Conservation (phyloP, 2,329 filamentous ascomycete species). For the Pleoardoris graminearum region DNA sequence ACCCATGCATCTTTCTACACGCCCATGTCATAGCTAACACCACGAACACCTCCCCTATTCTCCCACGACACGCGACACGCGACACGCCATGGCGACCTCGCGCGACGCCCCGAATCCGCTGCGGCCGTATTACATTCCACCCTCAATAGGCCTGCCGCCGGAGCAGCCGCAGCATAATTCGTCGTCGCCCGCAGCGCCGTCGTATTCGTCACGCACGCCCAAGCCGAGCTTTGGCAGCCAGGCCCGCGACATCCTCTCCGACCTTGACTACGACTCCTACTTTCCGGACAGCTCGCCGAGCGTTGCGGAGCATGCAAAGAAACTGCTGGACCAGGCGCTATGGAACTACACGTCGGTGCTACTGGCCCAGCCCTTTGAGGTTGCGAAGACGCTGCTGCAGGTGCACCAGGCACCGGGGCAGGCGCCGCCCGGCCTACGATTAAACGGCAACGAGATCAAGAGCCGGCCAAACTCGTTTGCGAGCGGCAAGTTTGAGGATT, state of each 20-base stretch:
- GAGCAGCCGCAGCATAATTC: constrained; percentile 46
- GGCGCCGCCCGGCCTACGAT: constrained; percentile 24
- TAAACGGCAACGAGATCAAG: constrained; percentile 26
- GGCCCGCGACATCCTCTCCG: constrained; percentile 83
- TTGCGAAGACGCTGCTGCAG: constrained; percentile 91
- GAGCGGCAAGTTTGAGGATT: constrained; percentile 44
- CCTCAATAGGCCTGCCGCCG: constrained; percentile 64
- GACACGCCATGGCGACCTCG: constrained; percentile 46
- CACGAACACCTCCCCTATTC: no score
- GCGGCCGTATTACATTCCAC: constrained; percentile 72
- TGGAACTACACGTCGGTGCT: constrained; percentile 91
- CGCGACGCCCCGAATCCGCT: constrained; percentile 63
- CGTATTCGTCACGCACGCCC: constrained; percentile 40
- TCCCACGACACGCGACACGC: constrained; percentile 9
- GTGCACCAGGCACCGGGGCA: constrained; percentile 59
- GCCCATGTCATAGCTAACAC: not conserved
- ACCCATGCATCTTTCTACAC: constrained; percentile 6
- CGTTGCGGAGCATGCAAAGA: constrained; percentile 70
- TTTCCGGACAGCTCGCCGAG: constrained; percentile 74
- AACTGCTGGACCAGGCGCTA: constrained; percentile 79
- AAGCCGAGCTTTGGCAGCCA: constrained; percentile 60
- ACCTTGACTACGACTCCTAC: constrained; percentile 91
- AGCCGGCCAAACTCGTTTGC: constrained; percentile 38
- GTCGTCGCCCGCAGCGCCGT: constrained; percentile 34
- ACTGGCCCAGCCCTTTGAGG: constrained; percentile 94